phyloP scores from a whole-genome alignment of 2,329 filamentous ascomycete genomes.

The Aspergillus fructus region DNA sequence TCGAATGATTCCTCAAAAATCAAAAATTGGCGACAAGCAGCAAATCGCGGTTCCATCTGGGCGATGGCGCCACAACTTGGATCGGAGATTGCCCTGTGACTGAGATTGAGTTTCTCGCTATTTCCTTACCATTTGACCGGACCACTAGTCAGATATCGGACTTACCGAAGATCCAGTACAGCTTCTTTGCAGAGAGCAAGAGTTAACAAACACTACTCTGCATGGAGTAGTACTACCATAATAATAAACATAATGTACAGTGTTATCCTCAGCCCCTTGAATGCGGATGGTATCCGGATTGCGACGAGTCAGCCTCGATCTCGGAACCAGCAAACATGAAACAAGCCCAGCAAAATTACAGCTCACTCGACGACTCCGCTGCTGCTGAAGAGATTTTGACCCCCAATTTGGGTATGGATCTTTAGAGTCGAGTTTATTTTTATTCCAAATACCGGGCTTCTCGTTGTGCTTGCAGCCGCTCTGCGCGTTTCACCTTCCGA shows the following conservation, averaged over 20 bases:
- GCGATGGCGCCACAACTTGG: background rate
- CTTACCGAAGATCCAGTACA: background rate
- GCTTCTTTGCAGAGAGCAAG: background rate
- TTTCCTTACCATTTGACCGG: background rate
- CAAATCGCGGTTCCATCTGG: background rate
- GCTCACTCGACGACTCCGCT: background rate
- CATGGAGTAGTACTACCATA: background rate
- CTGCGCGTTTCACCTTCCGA: conserved; percentile 41
- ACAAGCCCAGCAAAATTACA: conserved; percentile 1
- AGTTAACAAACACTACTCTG: background rate
- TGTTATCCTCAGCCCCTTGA: background rate
- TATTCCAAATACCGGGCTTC: conserved; percentile 17
- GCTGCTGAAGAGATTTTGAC: background rate
- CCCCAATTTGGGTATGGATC: background rate
- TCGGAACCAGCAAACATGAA: background rate
- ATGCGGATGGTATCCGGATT: background rate
- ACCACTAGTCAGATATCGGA: background rate
- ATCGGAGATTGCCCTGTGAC: background rate
- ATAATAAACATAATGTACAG: conserved; percentile 1
- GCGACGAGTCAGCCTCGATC: background rate
- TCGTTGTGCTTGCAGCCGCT: conserved; percentile 35
- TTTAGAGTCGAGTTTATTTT: background rate
- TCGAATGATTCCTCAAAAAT: background rate
- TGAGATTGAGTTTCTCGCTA: background rate
- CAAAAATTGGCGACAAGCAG: background rate